phyloP scores from a whole-genome alignment of 2,329 filamentous ascomycete genomes.

The Davidsoniella neocaledoniae region DNA sequence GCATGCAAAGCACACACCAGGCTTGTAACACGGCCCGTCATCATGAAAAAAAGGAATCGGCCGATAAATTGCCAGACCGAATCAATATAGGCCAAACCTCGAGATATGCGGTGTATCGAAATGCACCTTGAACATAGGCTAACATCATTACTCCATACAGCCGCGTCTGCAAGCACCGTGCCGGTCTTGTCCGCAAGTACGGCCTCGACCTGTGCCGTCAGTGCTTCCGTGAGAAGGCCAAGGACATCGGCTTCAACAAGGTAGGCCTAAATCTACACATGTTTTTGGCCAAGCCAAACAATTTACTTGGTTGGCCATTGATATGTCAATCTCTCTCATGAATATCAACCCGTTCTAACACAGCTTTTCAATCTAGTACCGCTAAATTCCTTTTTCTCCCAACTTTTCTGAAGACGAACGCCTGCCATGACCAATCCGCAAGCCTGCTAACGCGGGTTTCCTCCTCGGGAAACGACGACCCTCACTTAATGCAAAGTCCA shows the following conservation, averaged over 20 bases:
- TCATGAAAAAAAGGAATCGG: too few relatives aligned
- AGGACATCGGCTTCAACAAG: conserved; percentile 61
- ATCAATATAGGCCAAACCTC: background rate
- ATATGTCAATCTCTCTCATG: background rate
- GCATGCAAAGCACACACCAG: too few relatives aligned
- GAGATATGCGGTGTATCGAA: background rate
- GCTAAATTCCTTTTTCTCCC: conserved; percentile 13
- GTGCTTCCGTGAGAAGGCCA: conserved; percentile 59
- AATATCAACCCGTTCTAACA: conserved; percentile 3
- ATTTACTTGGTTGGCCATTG: background rate
- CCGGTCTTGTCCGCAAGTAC: conserved; percentile 99
- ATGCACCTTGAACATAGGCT: too few relatives aligned
- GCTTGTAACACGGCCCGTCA: too few relatives aligned
- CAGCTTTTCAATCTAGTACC: conserved; percentile 7
- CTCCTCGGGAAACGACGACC: conserved; percentile 6
- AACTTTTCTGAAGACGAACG: conserved; percentile 12
- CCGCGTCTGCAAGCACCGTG: conserved; percentile 73
- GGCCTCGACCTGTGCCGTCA: conserved; percentile 78
- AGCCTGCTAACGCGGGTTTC: conserved; percentile 3
- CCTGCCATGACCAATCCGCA: conserved; percentile 11
- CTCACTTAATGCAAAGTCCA: conserved; percentile 12
- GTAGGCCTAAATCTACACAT: conserved; percentile 22
- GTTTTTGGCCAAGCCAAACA: background rate
- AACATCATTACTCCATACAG: conserved; percentile 20
- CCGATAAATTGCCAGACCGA: background rate